Percentiles rank a stretch among this genome's conserved stretches.
Conservation (phyloP, 2,329 filamentous ascomycete species). For the Lecanicillium sp. region DNA sequence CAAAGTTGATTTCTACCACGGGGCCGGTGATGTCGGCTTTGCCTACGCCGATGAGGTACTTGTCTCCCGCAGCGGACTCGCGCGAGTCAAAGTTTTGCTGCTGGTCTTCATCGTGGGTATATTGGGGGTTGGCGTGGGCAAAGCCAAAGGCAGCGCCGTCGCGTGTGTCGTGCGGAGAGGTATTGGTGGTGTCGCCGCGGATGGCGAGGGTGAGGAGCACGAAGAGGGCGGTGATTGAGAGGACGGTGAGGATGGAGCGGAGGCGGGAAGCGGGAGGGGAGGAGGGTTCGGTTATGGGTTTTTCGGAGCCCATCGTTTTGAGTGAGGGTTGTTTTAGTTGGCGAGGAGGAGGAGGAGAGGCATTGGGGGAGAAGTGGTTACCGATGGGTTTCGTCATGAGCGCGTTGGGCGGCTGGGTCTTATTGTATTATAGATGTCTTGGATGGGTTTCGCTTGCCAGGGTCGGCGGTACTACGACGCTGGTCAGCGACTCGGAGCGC, state of each 20-base stretch:
- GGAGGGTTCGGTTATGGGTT: background rate
- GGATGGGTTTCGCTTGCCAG: background rate
- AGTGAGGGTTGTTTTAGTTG: too few relatives aligned
- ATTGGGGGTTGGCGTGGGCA: background rate
- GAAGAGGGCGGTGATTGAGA: conserved; percentile 8
- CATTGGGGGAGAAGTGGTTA: too few relatives aligned
- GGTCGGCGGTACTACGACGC: conserved; percentile 5
- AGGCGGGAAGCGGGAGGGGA: conserved; percentile 1
- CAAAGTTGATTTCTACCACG: conserved; percentile 83
- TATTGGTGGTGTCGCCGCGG: background rate
- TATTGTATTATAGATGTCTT: background rate
- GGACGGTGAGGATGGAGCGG: conserved; percentile 4
- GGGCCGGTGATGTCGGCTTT: conserved; percentile 59
- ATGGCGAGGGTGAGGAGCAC: conserved; percentile 7
- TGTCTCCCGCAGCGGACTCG: conserved; percentile 14
- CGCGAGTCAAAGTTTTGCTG: background rate
- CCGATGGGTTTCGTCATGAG: too few relatives aligned
- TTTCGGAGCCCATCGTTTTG: too few relatives aligned
- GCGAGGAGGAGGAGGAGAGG: too few relatives aligned
- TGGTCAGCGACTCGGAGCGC: too few relatives aligned
- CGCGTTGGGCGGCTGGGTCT: background rate
- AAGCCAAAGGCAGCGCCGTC: conserved; percentile 5
- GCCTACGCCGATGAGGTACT: conserved; percentile 46
- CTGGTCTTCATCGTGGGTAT: background rate
- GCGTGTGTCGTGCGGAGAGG: background rate